phyloP scores from a whole-genome alignment of 23 red algal genomes.

The Agarophyton chilense region DNA sequence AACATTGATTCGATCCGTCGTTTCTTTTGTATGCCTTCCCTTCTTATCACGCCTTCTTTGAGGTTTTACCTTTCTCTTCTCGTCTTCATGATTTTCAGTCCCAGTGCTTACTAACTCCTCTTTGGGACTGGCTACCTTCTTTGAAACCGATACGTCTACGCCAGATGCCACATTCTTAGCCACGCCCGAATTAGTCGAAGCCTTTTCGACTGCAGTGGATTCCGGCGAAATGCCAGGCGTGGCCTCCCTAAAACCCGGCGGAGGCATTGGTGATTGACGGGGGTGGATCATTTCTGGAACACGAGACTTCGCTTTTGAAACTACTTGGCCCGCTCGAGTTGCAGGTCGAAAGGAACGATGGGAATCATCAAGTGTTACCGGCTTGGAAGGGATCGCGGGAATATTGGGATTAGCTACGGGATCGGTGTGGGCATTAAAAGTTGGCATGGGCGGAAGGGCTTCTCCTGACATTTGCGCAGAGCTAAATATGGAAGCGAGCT shows the following conservation, averaged over 20 bases:
- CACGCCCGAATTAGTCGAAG: constrained; percentile 63
- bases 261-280: constrained; percentile 30
- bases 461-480: constrained; percentile 43
- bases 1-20: constrained; percentile 2
- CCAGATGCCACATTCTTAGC: constrained; percentile 73
- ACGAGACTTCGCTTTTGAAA: neutral
- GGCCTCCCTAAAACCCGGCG: constrained; percentile 81
- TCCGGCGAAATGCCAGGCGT: constrained; percentile 76
- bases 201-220: constrained; percentile 55
- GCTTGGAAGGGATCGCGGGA: constrained; percentile 26
- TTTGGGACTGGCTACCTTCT: neutral
- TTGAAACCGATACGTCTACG: neutral
- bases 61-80: constrained; percentile 17
- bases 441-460: constrained; percentile 59
- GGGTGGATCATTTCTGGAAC: neutral
- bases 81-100: constrained; percentile 55
- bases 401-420: constrained; percentile 6
- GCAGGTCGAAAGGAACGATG: constrained; percentile 4
- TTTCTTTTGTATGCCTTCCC: constrained; percentile 18
- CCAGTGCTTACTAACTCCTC: constrained; percentile 49
- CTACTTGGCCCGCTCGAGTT: neutral
- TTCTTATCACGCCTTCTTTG: constrained; percentile 52
- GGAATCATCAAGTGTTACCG: constrained; percentile 9
- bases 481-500: constrained; percentile 67
- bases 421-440: constrained; percentile 32